phyloP scores from a whole-genome alignment of 371 early-diverging fungal species.

The Funneliformis caledonium region DNA sequence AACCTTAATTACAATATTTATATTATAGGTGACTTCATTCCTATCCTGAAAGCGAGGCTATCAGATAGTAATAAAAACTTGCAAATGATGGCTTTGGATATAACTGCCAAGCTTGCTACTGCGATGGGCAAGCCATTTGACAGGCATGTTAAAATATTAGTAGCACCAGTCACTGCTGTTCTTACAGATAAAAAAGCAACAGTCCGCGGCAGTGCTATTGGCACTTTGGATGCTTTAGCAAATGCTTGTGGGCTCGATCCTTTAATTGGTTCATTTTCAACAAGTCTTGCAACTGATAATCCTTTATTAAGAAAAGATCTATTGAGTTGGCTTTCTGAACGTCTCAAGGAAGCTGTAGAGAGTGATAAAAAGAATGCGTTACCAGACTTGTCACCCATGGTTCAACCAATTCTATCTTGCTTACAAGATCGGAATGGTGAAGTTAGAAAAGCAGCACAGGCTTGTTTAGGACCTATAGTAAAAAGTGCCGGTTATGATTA shows the following conservation, averaged over 20 bases:
- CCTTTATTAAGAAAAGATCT: slow-evolving; percentile 88
- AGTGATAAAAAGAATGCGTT: slow-evolving; percentile 38
- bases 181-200: slow-evolving; percentile 90
- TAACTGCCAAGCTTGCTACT: slow-evolving; percentile 71
- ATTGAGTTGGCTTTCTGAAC: slow-evolving; percentile 73
- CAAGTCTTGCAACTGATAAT: slow-evolving; percentile 73
- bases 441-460: slow-evolving; percentile 85
- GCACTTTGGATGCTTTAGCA: slow-evolving; percentile 72
- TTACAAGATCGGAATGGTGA: slow-evolving; percentile 88
- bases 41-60: slow-evolving; percentile 81
- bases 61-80: slow-evolving; percentile 92
- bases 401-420: slow-evolving; percentile 75
- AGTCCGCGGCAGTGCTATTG: slow-evolving; percentile 78
- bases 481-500: slow-evolving; percentile 64
- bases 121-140: slow-evolving; percentile 91
- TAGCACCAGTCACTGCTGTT: slow-evolving; percentile 65
- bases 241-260: slow-evolving; percentile 70
- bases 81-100: slow-evolving; percentile 71
- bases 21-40: slow-evolving; percentile 69
- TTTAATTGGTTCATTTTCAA: slow-evolving; percentile 67
- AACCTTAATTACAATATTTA: not conserved
- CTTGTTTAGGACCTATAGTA: slow-evolving; percentile 66
- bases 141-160: slow-evolving; percentile 59
- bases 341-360: slow-evolving; percentile 50
- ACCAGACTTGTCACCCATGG: slow-evolving; percentile 67